Evolutionary conservation across 352 stramenopile species (phyloP), one percentile per base, ranked within the genome.

Genomic region (Blastocystis hominis): DNA sequence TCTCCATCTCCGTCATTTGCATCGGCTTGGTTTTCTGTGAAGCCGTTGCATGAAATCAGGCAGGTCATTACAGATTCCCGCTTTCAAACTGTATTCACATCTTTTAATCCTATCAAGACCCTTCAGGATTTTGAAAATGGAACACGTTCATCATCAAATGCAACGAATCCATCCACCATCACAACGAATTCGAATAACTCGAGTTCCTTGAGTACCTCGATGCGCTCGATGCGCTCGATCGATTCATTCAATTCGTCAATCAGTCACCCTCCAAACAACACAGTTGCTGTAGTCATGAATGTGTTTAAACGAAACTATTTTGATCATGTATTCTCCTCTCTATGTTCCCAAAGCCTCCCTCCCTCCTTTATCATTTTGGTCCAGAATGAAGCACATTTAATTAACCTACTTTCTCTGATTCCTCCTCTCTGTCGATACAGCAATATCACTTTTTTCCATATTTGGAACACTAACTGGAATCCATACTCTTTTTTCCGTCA

Each of bases 381-480:
- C 30, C 72, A 84, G 72, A 84, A 84, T 40, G 62, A 66, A 53
- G 34, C 50, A 13, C 44, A 66, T 46, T 20, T 84, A 10, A 53
- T 53, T 15, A 24, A 66, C 20, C 30, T 44, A 44, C 7, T 4
- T 13, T 24, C 36, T 10, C 53, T 84, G 2, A 84, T 84, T 42
- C 72, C 72, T n/a, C 9, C 0, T n/a, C 13, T 9, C 6, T 84
- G 72, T 30, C 15, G 15, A 50, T 40, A 20, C 62, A 40, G 47
- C 36, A 10, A 10, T 24, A 69, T 84, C 34, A 9, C n/a, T 3
- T 84, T 84, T 44, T 61, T 68, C 46, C 72, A 84, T 47, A 44
- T 84, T 10, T 84, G 72, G 72, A 38, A 66, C 0, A 66, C 53
- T 3, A 84, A 84, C 50, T 84, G 72, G 72, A 84, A 84, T 46